Percentiles rank a stretch among this genome's conserved stretches.
Conservation (phyloP, 352 stramenopile genomes). For the Globisporangium takayamanum region DNA sequence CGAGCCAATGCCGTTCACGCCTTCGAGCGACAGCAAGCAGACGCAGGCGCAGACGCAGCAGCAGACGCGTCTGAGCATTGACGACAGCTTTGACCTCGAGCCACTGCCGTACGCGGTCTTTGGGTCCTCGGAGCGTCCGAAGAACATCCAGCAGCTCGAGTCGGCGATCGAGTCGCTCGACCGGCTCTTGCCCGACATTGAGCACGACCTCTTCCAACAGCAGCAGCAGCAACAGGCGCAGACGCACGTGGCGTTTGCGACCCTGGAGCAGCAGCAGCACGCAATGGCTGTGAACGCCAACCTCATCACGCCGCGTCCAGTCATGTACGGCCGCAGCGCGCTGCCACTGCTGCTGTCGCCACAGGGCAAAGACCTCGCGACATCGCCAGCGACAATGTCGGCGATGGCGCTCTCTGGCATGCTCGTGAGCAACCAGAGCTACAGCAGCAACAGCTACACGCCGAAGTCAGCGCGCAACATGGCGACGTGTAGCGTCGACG, state of each 20-base stretch:
- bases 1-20: conserved; percentile 61
- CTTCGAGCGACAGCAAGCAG: conserved; percentile 19
- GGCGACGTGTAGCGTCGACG: conserved; percentile 53
- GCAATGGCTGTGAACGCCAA: conserved; percentile 9
- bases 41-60: background rate
- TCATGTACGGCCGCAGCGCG: conserved; percentile 23
- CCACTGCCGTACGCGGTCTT: conserved; percentile 63
- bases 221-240: conserved; percentile 1
- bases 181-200: conserved; percentile 56
- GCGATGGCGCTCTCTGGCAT: conserved; percentile 28
- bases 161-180: conserved; percentile 72
- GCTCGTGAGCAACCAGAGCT: conserved; percentile 12
- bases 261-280: conserved; percentile 4
- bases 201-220: conserved; percentile 52
- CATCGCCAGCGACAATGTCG: conserved; percentile 18
- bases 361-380: conserved; percentile 25
- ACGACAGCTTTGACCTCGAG: conserved; percentile 46
- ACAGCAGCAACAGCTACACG: conserved; percentile 4
- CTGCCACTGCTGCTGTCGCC: conserved; percentile 32
- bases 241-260: conserved; percentile 6
- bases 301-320: conserved; percentile 26
- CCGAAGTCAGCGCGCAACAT: conserved; percentile 51
- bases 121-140: conserved; percentile 23
- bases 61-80: conserved; percentile 19
- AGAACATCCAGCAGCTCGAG: conserved; percentile 63